Percentiles rank a stretch among this genome's conserved stretches.
Conservation (phyloP, 495 filamentous ascomycete genomes). For the Apodospora peruviana region DNA sequence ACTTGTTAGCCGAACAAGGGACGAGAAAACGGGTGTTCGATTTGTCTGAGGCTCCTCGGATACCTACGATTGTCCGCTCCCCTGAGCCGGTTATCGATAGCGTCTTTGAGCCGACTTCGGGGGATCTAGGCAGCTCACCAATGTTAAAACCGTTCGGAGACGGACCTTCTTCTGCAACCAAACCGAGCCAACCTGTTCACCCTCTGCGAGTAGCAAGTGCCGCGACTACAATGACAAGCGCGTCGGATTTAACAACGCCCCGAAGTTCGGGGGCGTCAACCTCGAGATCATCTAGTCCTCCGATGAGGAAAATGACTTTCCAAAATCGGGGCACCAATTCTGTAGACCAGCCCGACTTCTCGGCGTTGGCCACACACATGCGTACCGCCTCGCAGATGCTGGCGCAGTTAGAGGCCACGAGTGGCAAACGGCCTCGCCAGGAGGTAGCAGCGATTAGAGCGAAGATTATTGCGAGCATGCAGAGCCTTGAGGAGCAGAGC, state of each 20-base stretch:
- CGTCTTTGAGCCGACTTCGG: constrained; percentile 67
- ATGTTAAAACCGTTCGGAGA: constrained; percentile 52
- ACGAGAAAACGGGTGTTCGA: constrained; percentile 62
- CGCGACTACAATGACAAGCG: constrained; percentile 43
- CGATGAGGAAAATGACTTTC: constrained; percentile 44
- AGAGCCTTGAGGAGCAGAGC: constrained; percentile 73
- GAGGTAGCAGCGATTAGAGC: constrained; percentile 72
- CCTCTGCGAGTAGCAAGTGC: constrained; percentile 52
- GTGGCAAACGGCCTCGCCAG: constrained; percentile 61
- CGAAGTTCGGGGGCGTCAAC: constrained; percentile 51
- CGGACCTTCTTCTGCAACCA: constrained; percentile 15
- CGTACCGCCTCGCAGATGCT: constrained; percentile 74
- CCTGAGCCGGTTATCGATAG: constrained; percentile 54
- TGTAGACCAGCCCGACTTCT: constrained; percentile 62
- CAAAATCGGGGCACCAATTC: constrained; percentile 34
- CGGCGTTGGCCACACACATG: constrained; percentile 73
- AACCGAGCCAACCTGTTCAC: constrained; percentile 15
- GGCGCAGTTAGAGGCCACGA: constrained; percentile 66
- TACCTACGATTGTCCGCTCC: constrained; percentile 24
- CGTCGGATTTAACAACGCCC: constrained; percentile 49
- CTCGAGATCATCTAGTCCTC: constrained; percentile 57
- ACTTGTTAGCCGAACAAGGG: constrained; percentile 56
- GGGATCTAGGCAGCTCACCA: constrained; percentile 64
- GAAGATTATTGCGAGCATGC: constrained; percentile 79
- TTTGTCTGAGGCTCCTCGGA: constrained; percentile 38